Evolutionary conservation across 768 basidiomycete genomes (phyloP).

Genomic region (Myochromella boudieri): DNA sequence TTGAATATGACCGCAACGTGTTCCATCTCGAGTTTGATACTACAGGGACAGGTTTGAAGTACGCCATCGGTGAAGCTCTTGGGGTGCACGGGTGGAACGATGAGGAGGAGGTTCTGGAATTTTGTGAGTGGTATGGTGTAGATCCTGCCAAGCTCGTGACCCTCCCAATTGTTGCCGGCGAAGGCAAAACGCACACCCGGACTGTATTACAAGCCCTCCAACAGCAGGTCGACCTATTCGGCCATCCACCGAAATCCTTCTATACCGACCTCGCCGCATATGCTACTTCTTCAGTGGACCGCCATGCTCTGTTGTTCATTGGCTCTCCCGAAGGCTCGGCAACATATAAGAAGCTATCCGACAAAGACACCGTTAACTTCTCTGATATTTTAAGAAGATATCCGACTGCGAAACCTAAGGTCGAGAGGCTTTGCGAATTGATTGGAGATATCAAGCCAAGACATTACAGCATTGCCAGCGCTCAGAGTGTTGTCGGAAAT

Average conservation of each 20-base stretch:
- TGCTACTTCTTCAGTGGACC: constrained; percentile 69
- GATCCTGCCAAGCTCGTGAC: constrained; percentile 79
- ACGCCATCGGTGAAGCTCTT: constrained; percentile 94
- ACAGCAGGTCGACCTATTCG: constrained; percentile 96
- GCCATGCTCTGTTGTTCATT: constrained; percentile 85
- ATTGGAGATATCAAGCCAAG: constrained; percentile 95
- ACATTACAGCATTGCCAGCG: constrained; percentile 97
- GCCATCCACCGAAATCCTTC: constrained; percentile 94
- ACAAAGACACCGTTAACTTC: constrained; percentile 94
- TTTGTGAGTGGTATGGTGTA: constrained; percentile 91
- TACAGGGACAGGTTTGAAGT: constrained; percentile 88
- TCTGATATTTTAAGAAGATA: constrained; percentile 82
- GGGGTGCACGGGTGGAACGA: constrained; percentile 99
- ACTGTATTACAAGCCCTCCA: constrained; percentile 95
- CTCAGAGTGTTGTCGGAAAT: constrained; percentile 93
- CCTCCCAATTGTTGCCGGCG: constrained; percentile 68
- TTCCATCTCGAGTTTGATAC: constrained; percentile 98
- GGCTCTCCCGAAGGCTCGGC: constrained; percentile 87
- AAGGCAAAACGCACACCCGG: constrained; percentile 79
- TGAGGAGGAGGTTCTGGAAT: constrained; percentile 79
- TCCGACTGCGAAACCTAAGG: constrained; percentile 73
- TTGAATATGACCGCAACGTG: constrained; percentile 96
- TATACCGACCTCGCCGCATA: constrained; percentile 83
- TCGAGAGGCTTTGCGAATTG: constrained; percentile 85
- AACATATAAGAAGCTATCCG: constrained; percentile 93